Percentiles rank a stretch among this genome's conserved stretches.
Evolutionary conservation across 129 eudicot genomes (phyloP).

Genomic region (Gnaphalium uliginosum): DNA sequence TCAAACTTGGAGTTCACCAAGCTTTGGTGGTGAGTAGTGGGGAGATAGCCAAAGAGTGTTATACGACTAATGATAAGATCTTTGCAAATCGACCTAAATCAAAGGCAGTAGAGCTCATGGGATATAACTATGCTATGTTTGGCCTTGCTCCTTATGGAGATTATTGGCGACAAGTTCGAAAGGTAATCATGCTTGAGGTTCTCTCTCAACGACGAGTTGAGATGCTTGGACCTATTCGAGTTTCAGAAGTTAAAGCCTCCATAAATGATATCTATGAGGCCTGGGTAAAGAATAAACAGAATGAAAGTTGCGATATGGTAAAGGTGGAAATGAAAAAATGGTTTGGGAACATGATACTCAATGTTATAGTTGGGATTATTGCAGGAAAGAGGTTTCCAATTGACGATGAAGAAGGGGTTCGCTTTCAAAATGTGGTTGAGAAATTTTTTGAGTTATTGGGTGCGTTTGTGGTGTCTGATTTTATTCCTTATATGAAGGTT

Average conservation of each 20-base stretch:
- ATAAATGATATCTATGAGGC: conserved; percentile 9
- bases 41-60: conserved; percentile 30
- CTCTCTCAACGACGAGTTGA: conserved; percentile 30
- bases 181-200: conserved; percentile 23
- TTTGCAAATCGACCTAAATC: conserved; percentile 32
- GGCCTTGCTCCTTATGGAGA: conserved; percentile 26
- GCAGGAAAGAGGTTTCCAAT: conserved; percentile 20
- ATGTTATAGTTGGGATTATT: conserved; percentile 7
- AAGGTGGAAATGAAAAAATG: conserved; percentile 31
- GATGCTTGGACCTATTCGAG: conserved; percentile 24
- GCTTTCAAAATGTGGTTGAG: not conserved
- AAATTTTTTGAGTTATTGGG: conserved; percentile 9
- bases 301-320: not conserved
- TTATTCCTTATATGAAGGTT: not conserved
- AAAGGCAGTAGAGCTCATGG: conserved; percentile 23
- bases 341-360: conserved; percentile 16
- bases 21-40: conserved; percentile 28
- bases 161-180: conserved; percentile 39
- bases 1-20: conserved; percentile 22
- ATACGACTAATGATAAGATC: conserved; percentile 29
- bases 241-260: conserved; percentile 14
- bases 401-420: conserved; percentile 12
- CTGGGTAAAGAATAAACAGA: conserved; percentile 16
- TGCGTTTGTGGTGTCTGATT: conserved; percentile 20
- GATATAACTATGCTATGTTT: conserved; percentile 32